phyloP scores from a whole-genome alignment of 495 filamentous ascomycete genomes.

The Tuber magnatum region DNA sequence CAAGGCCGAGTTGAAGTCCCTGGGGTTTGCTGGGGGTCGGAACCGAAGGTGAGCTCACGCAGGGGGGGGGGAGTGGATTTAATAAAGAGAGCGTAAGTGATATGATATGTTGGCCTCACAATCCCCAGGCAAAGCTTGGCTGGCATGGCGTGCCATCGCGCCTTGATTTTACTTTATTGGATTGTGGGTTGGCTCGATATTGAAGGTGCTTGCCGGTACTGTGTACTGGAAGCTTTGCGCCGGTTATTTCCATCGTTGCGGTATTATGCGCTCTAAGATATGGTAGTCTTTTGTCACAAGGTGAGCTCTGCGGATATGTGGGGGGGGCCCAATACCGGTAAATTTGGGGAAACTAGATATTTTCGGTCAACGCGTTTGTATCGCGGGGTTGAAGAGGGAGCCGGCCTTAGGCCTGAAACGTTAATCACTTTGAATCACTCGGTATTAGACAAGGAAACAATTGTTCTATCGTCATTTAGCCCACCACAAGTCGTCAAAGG shows the following conservation, averaged over 20 bases:
- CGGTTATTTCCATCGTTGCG: neutral
- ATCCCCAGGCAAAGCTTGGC: neutral
- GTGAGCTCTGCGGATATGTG: neutral
- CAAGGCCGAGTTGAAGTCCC: neutral
- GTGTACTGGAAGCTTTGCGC: neutral
- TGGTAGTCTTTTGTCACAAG: neutral
- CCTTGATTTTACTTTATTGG: neutral
- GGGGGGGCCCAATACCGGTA: neutral
- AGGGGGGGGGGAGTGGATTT: too few relatives aligned
- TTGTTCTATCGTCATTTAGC: neutral
- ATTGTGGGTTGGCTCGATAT: neutral
- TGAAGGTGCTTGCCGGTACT: neutral
- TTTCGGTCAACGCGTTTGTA: neutral
- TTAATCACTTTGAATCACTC: neutral
- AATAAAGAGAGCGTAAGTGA: neutral
- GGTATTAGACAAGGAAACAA: neutral
- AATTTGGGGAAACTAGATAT: neutral
- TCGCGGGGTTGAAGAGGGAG: neutral
- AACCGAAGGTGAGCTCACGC: too few relatives aligned
- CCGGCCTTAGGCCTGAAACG: neutral
- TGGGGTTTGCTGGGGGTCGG: neutral
- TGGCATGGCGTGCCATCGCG: neutral
- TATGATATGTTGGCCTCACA: neutral
- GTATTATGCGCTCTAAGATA: neutral
- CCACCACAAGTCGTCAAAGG: neutral